Evolutionary conservation across 805 yeast genomes (phyloP), one percentile per base, ranked within the genome.

Genomic region (Saccharomycopsis microspora): DNA sequence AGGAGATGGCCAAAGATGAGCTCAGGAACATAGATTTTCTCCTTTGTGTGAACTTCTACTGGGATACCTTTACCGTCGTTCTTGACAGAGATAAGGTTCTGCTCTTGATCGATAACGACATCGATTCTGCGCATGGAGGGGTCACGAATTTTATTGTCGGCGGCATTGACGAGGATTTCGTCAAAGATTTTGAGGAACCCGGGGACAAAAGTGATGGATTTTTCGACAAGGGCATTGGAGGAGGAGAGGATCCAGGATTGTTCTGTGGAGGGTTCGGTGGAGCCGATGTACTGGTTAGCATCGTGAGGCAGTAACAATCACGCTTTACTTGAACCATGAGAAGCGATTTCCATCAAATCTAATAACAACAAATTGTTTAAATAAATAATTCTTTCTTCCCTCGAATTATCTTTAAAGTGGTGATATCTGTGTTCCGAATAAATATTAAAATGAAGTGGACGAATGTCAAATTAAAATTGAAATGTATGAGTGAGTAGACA

Each of bases 1-100:
- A 93, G 75, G 52, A 93, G 73, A 60, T 93, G 87, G 47, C 98
- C 98, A 65, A 93, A 93, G 57, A 93, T 93, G 66, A 93, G 74
- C 66, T 93, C 96, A 1, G 98, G 98, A 54, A 93, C 89, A 61
- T 85, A 93, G 52, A 93, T 87, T 43, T 85, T 74, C 63, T 93
- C 98, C 64, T 87, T 90, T 43, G 74, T 78, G 63, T 93, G 98
- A 56, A 87, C 84, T 63, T 90, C 97, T 42, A 93, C 74, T 0
- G 98, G 98, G 42, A 93, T 93, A 62, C 98, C 97, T 51, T 75
- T 77, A 50, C 98, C 98, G 60, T 93, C 97, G 64, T 93, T 93
- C 68, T 76, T 79, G 4, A 93, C 90, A 48, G 80, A 78, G 41
- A 93, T 85, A 19, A 75, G 59, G 60, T 87, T 87, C 45, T 73